Conservation (phyloP, 768 basidiomycete species). For the Auriscalpium orientale region DNA sequence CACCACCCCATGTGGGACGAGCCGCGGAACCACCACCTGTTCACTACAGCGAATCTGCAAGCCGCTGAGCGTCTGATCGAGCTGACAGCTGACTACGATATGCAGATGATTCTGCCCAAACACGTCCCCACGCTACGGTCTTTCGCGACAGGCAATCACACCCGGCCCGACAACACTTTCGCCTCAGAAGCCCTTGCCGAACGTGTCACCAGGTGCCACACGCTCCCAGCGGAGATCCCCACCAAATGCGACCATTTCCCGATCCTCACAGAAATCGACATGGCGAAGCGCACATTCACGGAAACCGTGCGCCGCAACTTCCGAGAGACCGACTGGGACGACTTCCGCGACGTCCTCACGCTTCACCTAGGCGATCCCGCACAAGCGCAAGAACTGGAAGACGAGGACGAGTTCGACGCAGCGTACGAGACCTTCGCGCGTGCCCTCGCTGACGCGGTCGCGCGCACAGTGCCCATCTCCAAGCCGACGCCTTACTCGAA, state of each 20-base stretch:
- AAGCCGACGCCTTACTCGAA: not conserved
- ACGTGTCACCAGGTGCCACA: not conserved
- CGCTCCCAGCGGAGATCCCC: not conserved
- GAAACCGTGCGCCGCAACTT: not conserved
- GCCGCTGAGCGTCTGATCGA: slow-evolving; percentile 22
- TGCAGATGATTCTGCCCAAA: slow-evolving; percentile 29
- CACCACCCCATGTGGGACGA: slow-evolving; percentile 35
- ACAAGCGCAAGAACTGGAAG: not conserved
- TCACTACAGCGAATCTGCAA: slow-evolving; percentile 22
- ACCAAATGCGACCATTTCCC: not conserved
- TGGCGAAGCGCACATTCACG: not conserved
- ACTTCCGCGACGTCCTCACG: not conserved
- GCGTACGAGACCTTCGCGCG: not conserved
- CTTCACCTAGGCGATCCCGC: not conserved
- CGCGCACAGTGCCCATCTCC: not conserved
- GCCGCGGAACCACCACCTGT: slow-evolving; percentile 24
- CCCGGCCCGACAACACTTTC: not conserved
- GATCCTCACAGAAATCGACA: not conserved
- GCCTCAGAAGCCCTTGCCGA: not conserved
- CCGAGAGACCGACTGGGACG: not conserved
- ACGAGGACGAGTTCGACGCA: not conserved
- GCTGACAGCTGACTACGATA: slow-evolving; percentile 16
- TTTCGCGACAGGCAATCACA: slow-evolving; percentile 10
- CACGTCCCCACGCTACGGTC: slow-evolving; percentile 29
- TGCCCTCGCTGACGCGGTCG: not conserved